Evolutionary conservation across 352 stramenopile species (phyloP).

Genomic region (Phytopythium montanum): DNA sequence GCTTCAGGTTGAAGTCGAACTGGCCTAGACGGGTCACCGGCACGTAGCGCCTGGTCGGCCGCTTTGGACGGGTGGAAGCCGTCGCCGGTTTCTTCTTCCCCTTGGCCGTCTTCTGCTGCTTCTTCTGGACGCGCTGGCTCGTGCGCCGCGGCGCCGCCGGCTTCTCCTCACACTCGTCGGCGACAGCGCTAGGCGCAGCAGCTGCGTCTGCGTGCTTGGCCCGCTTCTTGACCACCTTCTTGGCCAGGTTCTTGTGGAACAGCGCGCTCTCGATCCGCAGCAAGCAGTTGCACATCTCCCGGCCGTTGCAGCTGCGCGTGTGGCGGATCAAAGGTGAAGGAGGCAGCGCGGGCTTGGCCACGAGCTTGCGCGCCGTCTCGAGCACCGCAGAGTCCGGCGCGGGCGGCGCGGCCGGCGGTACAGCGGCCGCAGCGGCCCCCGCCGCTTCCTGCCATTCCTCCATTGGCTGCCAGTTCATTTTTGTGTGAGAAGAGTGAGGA

Average conservation of each 20-base stretch:
- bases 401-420: not conserved
- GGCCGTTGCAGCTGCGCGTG: constrained; percentile 62
- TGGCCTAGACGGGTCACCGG: constrained; percentile 44
- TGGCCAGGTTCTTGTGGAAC: constrained; percentile 59
- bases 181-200: not conserved
- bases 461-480: not conserved
- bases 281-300: constrained; percentile 62
- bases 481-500: not conserved
- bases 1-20: constrained; percentile 48
- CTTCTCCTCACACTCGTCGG: not conserved
- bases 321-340: constrained; percentile 25
- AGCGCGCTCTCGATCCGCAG: constrained; percentile 61
- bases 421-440: too few species aligned
- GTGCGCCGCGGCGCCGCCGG: not conserved
- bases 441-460: constrained; percentile 12
- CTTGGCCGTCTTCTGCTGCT: constrained; percentile 1
- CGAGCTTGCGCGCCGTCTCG: constrained; percentile 11
- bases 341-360: not conserved
- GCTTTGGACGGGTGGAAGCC: not conserved
- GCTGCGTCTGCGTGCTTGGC: not conserved
- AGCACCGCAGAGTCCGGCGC: not conserved
- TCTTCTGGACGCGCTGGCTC: not conserved
- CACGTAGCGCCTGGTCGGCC: constrained; percentile 6
- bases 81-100: constrained; percentile 5
- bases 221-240: constrained; percentile 43